Evolutionary conservation across 2,329 filamentous ascomycete genomes (phyloP), one percentile per base, ranked within the genome.

Genomic region (Sporothrix humicola): DNA sequence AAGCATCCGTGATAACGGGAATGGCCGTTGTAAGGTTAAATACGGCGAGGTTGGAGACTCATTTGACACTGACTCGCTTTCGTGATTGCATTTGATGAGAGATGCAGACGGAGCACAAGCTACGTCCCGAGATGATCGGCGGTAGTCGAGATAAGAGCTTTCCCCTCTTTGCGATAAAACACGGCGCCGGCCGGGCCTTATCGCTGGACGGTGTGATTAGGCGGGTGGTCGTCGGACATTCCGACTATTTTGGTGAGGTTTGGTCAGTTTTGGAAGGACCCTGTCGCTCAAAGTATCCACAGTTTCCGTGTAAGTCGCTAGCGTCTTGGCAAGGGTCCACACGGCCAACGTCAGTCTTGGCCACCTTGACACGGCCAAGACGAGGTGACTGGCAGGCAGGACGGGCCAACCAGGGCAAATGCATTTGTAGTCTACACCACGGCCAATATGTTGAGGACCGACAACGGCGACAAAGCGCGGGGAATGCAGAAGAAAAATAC

Each of bases 1-100:
- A 61, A 42, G 58, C 26, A 42, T n/a, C 58, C 15, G 58, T 42
- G 58, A 61, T 61, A 61, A 59, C 56, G 56, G 54, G 26, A 59
- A 59, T 59, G 56, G 26, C 56, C 56, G 56, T 13, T 7, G 15
- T 0, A 17, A 59, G 26, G 3, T 37, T 59, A 59, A 59, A 59
- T 10, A 59, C 56, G 56, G 31, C 31, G 31, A 37, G 31, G 31
- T 37, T 37, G 31, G 31, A 37, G 31, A 7, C 31, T 5, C 31
- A 37, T 37, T 37, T 37, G 31, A 7, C 31, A 7, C 7, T 37
- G 31, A 37, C 31, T 7, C 7, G 31, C 7, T 7, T 6, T 37
- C 2, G 31, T 37, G 26, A 59, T 59, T 37, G 56, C 23, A 37
- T 31, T 12, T 12, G 26, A 59, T 26, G 31, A 2, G 31, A 2